phyloP scores from a whole-genome alignment of 768 basidiomycete genomes.

The Termitomyces eurrhizus region DNA sequence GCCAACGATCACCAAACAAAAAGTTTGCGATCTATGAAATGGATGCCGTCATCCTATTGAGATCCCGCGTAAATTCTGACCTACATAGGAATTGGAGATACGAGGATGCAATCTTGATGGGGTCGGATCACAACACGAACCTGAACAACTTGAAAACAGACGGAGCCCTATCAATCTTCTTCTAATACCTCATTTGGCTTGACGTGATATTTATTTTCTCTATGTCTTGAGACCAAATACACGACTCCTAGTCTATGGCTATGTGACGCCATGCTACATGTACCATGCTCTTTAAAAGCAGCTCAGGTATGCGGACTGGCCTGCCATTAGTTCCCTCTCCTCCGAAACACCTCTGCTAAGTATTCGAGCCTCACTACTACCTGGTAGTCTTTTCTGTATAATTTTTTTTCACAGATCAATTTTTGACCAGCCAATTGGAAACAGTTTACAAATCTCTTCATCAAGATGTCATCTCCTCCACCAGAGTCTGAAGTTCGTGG shows the following conservation, averaged over 20 bases:
- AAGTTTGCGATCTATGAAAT: background rate
- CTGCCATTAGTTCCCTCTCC: background rate
- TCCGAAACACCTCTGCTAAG: background rate
- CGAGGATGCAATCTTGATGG: background rate
- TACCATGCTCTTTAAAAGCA: slow-evolving; percentile 1
- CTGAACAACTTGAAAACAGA: background rate
- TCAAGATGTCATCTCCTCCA: slow-evolving; percentile 9
- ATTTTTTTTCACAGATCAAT: background rate
- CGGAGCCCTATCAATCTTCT: background rate
- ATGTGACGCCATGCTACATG: background rate
- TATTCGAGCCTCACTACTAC: background rate
- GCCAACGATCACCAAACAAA: background rate
- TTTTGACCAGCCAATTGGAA: background rate
- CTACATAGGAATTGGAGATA: background rate
- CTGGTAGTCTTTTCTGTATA: background rate
- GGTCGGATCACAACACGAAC: background rate
- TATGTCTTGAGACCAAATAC: background rate
- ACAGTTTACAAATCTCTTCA: background rate
- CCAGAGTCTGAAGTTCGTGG: slow-evolving; percentile 13
- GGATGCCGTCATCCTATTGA: background rate
- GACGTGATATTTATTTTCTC: background rate
- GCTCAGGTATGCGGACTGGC: background rate
- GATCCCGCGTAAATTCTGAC: background rate
- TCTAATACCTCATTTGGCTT: background rate
- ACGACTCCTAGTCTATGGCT: background rate